A percentile compares a stretch with the other conserved stretches of the same genome.
phyloP scores from a whole-genome alignment of 2,329 filamentous ascomycete genomes.

The Fusarium sp. region DNA sequence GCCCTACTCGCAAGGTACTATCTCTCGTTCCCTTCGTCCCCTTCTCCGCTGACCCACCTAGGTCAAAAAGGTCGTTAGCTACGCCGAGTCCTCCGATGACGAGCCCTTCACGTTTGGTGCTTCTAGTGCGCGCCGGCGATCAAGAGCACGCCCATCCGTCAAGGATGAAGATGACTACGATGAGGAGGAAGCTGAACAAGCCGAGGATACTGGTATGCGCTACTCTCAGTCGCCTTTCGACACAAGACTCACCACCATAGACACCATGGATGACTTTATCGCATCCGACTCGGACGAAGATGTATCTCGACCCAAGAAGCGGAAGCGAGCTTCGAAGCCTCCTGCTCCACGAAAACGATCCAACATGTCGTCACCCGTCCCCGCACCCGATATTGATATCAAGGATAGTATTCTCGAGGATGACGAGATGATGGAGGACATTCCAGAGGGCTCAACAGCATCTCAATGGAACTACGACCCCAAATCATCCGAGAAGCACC shows the following conservation, averaged over 20 bases:
- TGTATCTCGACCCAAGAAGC: slow-evolving; percentile 72
- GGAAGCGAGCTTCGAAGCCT: slow-evolving; percentile 74
- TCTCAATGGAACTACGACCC: slow-evolving; percentile 82
- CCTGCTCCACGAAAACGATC: slow-evolving; percentile 71
- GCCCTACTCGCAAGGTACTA: slow-evolving; percentile 82
- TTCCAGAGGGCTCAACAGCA: slow-evolving; percentile 77
- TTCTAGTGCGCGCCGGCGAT: slow-evolving; percentile 54
- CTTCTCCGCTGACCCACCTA: slow-evolving; percentile 41
- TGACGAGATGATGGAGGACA: slow-evolving; percentile 66
- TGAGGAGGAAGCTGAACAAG: slow-evolving; percentile 71
- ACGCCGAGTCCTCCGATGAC: slow-evolving; percentile 87
- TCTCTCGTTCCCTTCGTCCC: no score
- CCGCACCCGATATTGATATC: slow-evolving; percentile 29
- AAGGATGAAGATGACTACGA: slow-evolving; percentile 80
- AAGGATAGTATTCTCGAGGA: slow-evolving; percentile 64
- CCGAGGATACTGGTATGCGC: slow-evolving; percentile 69
- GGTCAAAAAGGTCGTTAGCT: slow-evolving; percentile 74
- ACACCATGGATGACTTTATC: slow-evolving; percentile 88
- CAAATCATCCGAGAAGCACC: slow-evolving; percentile 54
- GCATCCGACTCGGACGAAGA: slow-evolving; percentile 83
- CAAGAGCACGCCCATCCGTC: slow-evolving; percentile 68
- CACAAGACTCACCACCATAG: slow-evolving; percentile 46
- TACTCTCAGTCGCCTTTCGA: no score
- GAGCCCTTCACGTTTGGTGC: slow-evolving; percentile 71
- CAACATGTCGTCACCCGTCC: slow-evolving; percentile 60